Evolutionary conservation across 305 asterid genomes (phyloP).

Genomic region (Petunia hybrid): DNA sequence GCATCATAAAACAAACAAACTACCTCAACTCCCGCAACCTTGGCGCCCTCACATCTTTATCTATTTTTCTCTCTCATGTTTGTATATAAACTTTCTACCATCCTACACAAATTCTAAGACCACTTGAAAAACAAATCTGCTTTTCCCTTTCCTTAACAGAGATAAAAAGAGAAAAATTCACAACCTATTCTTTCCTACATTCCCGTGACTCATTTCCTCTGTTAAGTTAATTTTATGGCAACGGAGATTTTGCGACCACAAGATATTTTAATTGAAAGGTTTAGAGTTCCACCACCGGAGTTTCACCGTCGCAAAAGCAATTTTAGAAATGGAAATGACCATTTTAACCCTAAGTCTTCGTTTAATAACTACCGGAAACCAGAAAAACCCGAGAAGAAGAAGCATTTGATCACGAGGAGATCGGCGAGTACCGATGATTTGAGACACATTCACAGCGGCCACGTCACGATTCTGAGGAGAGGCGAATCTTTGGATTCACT

Average conservation of each 20-base stretch:
- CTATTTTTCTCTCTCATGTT: not conserved
- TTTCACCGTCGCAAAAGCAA: conserved; percentile 57
- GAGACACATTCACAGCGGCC: conserved; percentile 27
- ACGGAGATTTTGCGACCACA: conserved; percentile 77
- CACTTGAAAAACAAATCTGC: not conserved
- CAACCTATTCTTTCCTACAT: not conserved
- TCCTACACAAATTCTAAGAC: not conserved
- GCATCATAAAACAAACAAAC: not conserved
- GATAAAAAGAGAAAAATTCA: too few relatives aligned
- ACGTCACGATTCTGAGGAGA: conserved; percentile 57
- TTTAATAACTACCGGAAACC: conserved; percentile 38
- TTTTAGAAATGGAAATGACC: conserved; percentile 36
- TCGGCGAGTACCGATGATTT: conserved; percentile 39
- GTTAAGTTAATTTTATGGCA: conserved; percentile 49
- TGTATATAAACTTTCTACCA: not conserved
- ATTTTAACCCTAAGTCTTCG: conserved; percentile 33
- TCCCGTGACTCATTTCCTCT: not conserved
- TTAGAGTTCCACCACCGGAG: conserved; percentile 6
- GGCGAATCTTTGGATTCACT: conserved; percentile 66
- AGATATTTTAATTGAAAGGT: conserved; percentile 54
- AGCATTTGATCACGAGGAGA: conserved; percentile 39
- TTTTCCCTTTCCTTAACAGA: conserved; percentile 19
- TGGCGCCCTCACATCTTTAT: not conserved
- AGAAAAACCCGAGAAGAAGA: conserved; percentile 40
- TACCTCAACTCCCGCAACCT: not conserved